Evolutionary conservation across 192 early-diverging fungal species (phyloP).

Genomic region (Podila minutissima): DNA sequence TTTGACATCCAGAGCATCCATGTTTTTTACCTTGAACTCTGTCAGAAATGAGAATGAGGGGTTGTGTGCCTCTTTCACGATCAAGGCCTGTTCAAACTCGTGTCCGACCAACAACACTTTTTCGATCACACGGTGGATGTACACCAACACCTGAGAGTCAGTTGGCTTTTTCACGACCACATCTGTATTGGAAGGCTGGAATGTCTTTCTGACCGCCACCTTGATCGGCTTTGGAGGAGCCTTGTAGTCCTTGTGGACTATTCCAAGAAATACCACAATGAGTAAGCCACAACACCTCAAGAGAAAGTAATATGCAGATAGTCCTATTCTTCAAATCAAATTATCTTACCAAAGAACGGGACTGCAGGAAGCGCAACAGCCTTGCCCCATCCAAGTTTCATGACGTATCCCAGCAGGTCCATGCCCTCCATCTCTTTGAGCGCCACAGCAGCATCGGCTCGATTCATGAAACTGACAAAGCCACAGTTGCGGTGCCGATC

Average conservation of each 20-base stretch:
- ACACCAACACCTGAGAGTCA: conserved; percentile 59
- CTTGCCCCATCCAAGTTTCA: conserved; percentile 89
- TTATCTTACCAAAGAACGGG: conserved; percentile 74
- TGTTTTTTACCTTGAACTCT: conserved; percentile 70
- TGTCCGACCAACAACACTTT: conserved; percentile 80
- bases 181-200: conserved; percentile 63
- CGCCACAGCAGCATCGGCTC: conserved; percentile 75
- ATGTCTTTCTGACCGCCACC: conserved; percentile 34
- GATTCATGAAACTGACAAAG: conserved; percentile 92
- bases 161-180: conserved; percentile 72
- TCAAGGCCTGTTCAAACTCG: conserved; percentile 65
- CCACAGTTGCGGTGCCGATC: conserved; percentile 82
- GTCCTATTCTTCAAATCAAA: neutral
- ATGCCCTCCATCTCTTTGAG: conserved; percentile 79
- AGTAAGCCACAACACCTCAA: neutral
- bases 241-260: conserved; percentile 43
- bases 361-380: conserved; percentile 75
- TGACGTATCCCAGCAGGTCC: conserved; percentile 61
- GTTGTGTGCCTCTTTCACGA: conserved; percentile 65
- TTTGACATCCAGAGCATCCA: neutral
- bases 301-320: too few relatives aligned
- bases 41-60: conserved; percentile 78
- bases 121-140: conserved; percentile 90
- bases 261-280: neutral
- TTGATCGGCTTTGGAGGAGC: conserved; percentile 21